Evolutionary conservation across 495 filamentous ascomycete species (phyloP).

Genomic region (Copromyces sp.): DNA sequence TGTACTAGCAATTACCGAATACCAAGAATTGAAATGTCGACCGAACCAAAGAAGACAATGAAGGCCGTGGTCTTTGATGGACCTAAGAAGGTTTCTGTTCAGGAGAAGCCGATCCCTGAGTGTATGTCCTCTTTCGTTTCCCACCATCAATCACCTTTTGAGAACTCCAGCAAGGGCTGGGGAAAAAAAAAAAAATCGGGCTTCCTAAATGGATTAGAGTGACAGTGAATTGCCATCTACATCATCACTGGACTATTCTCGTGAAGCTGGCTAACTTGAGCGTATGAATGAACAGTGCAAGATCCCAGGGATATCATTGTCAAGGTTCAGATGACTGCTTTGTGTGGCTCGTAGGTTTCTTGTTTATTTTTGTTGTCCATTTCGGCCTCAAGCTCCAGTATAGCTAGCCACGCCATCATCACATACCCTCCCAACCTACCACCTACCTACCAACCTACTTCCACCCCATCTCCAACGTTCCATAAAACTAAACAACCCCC

Average conservation of each 20-base stretch:
- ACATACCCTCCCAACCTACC: neutral
- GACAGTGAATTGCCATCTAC: too few relatives aligned
- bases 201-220: too few relatives aligned
- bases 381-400: neutral
- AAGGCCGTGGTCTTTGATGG: slow-evolving; percentile 64
- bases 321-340: slow-evolving; percentile 73
- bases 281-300: slow-evolving; percentile 41
- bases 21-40: neutral
- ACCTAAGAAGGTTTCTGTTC: slow-evolving; percentile 47
- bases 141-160: neutral
- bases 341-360: slow-evolving; percentile 76
- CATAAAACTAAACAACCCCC: too few relatives aligned
- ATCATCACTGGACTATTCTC: neutral
- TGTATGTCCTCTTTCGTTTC: slow-evolving; percentile 17
- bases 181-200: too few relatives aligned
- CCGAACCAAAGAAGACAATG: slow-evolving; percentile 34
- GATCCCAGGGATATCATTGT: slow-evolving; percentile 70
- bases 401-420: neutral
- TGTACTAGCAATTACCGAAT: neutral
- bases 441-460: too few relatives aligned
- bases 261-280: slow-evolving; percentile 13
- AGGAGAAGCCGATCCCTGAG: slow-evolving; percentile 55
- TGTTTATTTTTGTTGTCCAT: neutral
- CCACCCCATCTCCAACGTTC: neutral
- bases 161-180: neutral